A percentile compares a stretch with the other conserved stretches of the same genome.
Conservation (phyloP, 129 eudicot genomes). For the Apium graveolens region DNA sequence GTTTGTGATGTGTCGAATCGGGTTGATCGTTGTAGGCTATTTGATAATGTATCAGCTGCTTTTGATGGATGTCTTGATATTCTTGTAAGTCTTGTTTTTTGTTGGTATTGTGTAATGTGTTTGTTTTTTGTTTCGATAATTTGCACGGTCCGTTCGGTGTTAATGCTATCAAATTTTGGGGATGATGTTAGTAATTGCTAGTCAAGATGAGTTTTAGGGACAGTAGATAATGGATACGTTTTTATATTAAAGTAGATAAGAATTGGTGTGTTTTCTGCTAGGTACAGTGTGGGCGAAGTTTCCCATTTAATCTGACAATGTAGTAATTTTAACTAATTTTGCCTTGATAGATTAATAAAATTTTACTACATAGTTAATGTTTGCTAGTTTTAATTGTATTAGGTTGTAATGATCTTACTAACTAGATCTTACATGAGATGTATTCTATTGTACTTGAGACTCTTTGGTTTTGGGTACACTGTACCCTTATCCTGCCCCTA, state of each 20-base stretch:
- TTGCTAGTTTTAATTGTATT: background rate
- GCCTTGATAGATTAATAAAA: background rate
- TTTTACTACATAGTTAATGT: background rate
- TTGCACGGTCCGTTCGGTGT: background rate
- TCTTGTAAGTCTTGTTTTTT: conserved; percentile 34
- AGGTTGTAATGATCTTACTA: too few species aligned
- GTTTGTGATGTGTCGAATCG: conserved; percentile 53
- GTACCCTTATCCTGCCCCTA: background rate
- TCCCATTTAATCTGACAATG: background rate
- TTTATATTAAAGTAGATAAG: background rate
- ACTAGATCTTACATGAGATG: too few species aligned
- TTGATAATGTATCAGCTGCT: conserved; percentile 32
- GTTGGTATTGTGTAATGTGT: background rate
- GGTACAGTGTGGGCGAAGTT: background rate
- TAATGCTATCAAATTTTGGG: background rate
- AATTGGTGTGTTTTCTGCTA: background rate
- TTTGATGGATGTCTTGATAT: conserved; percentile 52
- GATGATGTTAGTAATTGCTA: background rate
- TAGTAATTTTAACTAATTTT: background rate
- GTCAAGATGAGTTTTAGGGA: background rate
- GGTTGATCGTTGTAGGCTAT: conserved; percentile 33
- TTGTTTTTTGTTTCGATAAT: background rate
- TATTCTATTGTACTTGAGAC: background rate
- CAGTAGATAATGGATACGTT: background rate
- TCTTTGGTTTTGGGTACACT: background rate